A percentile compares a stretch with the other conserved stretches of the same genome.
Evolutionary conservation across 305 asterid species (phyloP).

Genomic region (Rubia occidens): DNA sequence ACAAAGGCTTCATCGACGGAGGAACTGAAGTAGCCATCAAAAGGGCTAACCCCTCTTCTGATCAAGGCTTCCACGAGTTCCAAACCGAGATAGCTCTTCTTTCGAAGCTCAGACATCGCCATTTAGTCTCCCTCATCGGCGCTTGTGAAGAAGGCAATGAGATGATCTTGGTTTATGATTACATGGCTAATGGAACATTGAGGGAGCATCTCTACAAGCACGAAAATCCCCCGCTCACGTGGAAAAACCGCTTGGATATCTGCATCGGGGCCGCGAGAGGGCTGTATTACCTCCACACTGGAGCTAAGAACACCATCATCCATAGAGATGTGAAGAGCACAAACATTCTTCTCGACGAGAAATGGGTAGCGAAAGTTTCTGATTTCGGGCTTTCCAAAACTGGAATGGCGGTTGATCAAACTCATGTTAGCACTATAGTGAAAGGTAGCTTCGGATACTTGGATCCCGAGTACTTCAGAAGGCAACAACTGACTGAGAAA

Average conservation of each 20-base stretch:
- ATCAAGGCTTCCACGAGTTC: slow-evolving; percentile 68
- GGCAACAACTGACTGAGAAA: slow-evolving; percentile 27
- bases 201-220: slow-evolving; percentile 50
- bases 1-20: slow-evolving; percentile 45
- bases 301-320: slow-evolving; percentile 50
- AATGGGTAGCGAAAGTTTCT: slow-evolving; percentile 45
- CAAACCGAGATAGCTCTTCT: slow-evolving; percentile 61
- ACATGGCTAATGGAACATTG: slow-evolving; percentile 65
- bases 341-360: slow-evolving; percentile 47
- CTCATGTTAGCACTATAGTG: slow-evolving; percentile 67
- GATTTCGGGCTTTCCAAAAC: slow-evolving; percentile 57
- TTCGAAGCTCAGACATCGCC: slow-evolving; percentile 62
- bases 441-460: slow-evolving; percentile 67
- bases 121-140: slow-evolving; percentile 66
- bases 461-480: slow-evolving; percentile 45
- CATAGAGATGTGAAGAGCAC: slow-evolving; percentile 60
- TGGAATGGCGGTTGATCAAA: slow-evolving; percentile 44
- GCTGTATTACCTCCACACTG: slow-evolving; percentile 54
- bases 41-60: slow-evolving; percentile 47
- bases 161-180: slow-evolving; percentile 71
- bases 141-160: slow-evolving; percentile 63
- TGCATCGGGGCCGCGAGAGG: slow-evolving; percentile 70
- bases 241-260: slow-evolving; percentile 52
- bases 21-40: slow-evolving; percentile 49
- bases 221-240: slow-evolving; percentile 26